Evolutionary conservation across 495 filamentous ascomycete species (phyloP), one percentile per base, ranked within the genome.

Genomic region (Jackrogersella multiformis): DNA sequence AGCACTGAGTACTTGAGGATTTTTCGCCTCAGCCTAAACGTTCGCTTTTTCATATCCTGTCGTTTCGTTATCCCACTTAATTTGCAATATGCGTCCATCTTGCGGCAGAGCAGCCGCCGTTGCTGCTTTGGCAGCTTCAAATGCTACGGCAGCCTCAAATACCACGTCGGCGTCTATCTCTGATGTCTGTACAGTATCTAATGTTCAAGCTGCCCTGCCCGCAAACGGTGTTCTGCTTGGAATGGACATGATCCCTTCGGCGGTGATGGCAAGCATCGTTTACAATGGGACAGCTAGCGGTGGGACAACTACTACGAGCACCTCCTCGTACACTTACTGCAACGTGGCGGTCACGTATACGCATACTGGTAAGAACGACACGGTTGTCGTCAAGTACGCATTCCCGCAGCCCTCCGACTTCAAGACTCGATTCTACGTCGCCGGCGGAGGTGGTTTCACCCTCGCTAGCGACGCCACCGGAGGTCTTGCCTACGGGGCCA

Each of bases 401-500:
- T 62, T 73, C 60, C 71, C 71, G 41, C 41, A 61, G 24, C 71
- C 71, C 9, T 51, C 56, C 21, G 53, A 39, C 26, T 71, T 74
- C 41, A 41, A 63, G 39, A 71, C 69, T 48, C 64, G 71, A 1
- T 74, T 71, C 57, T 69, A 69, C 39, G 68, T 71, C 20, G 64
- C 26, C 45, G 71, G 68, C 13, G 68, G 71, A 41, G 71, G 71
- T 10, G 68, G 70, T 2, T 70, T 62, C 55, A 55, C 57, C n/a
- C 67, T 73, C 2, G 32, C 51, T 12, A 57, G 48, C 26, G 59
- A 57, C 44, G 35, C 67, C 6, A 73, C 62, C 12, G 67, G 58
- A 0, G 81, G 80, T 13, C 67, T 84, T 30, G 71, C 76, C 5
- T 81, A 81, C 61, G 81, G 79, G 20, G 80, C 78, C 4, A 80